Conservation (phyloP, 495 filamentous ascomycete species). For the Daldinia loculata region DNA sequence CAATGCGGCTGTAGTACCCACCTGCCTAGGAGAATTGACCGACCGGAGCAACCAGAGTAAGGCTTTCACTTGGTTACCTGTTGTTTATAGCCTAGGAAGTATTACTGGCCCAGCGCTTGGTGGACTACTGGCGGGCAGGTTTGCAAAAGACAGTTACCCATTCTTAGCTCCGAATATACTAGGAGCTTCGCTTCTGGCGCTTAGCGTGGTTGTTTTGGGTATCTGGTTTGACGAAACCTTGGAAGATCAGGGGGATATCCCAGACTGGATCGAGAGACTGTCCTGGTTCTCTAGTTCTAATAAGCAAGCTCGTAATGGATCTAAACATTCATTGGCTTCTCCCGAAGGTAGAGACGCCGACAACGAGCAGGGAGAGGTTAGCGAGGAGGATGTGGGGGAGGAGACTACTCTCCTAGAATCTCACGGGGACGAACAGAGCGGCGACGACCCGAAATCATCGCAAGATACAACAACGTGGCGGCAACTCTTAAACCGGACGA, state of each 20-base stretch:
- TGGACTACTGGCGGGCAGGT: constrained; percentile 75
- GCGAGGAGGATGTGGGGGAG: constrained; percentile 47
- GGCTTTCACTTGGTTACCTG: constrained; percentile 91
- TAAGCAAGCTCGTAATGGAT: constrained; percentile 53
- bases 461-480: constrained; percentile 55
- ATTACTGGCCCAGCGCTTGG: constrained; percentile 92
- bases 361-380: constrained; percentile 52
- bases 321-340: constrained; percentile 69
- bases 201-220: constrained; percentile 76
- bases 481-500: constrained; percentile 77
- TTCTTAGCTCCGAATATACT: constrained; percentile 87
- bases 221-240: constrained; percentile 91
- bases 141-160: constrained; percentile 70
- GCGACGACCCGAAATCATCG: constrained; percentile 44
- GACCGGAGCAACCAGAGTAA: constrained; percentile 91
- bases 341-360: constrained; percentile 62
- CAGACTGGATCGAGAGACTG: constrained; percentile 57
- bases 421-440: constrained; percentile 43
- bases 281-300: constrained; percentile 37
- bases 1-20: constrained; percentile 85
- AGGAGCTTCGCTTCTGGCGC: constrained; percentile 70
- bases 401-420: constrained; percentile 45
- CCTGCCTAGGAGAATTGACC: constrained; percentile 93
- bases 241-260: constrained; percentile 71
- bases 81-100: constrained; percentile 90